phyloP scores from a whole-genome alignment of 148 eudicot genomes.

The Selenicereus undatus region DNA sequence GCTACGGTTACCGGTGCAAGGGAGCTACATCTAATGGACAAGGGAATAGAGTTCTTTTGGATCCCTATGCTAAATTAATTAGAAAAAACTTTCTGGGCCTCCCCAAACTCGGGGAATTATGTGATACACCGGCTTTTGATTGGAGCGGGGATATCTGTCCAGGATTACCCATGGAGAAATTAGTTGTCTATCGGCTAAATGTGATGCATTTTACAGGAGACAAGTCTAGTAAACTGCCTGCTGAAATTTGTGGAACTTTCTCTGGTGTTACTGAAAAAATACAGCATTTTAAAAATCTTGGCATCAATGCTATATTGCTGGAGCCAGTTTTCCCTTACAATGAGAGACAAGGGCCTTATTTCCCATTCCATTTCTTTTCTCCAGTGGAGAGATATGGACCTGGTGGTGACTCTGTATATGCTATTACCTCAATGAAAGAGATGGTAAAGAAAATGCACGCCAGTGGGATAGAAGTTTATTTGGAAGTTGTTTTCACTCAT shows the following conservation, averaged over 20 bases:
- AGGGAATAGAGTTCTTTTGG: constrained; percentile 46
- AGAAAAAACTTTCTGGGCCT: constrained; percentile 28
- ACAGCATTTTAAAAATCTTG: constrained; percentile 69
- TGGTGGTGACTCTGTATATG: constrained; percentile 38
- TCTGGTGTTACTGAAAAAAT: constrained; percentile 66
- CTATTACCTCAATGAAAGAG: constrained; percentile 72
- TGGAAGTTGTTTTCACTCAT: constrained; percentile 93
- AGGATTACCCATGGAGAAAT: constrained; percentile 61
- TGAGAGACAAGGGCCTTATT: constrained; percentile 68
- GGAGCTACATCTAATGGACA: constrained; percentile 24
- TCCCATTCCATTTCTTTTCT: constrained; percentile 74
- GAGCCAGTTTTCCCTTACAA: constrained; percentile 71
- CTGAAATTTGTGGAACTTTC: constrained; percentile 61
- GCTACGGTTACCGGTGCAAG: constrained; percentile 81
- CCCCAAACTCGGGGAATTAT: constrained; percentile 47
- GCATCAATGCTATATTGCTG: constrained; percentile 74
- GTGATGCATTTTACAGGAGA: constrained; percentile 60
- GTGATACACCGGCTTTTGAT: constrained; percentile 52
- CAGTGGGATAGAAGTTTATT: constrained; percentile 70
- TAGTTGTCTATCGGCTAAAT: constrained; percentile 75
- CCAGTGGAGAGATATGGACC: constrained; percentile 56
- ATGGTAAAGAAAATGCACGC: constrained; percentile 85
- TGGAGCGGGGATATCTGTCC: constrained; percentile 73
- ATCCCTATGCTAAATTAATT: constrained; percentile 75
- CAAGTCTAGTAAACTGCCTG: constrained; percentile 60